Percentiles rank a stretch among this genome's conserved stretches.
These are phyloP conservation scores for Monosporascus sp. DNA, from an alignment of 2,329 filamentous ascomycete genomes.

Conservation along the genomic window DNA sequence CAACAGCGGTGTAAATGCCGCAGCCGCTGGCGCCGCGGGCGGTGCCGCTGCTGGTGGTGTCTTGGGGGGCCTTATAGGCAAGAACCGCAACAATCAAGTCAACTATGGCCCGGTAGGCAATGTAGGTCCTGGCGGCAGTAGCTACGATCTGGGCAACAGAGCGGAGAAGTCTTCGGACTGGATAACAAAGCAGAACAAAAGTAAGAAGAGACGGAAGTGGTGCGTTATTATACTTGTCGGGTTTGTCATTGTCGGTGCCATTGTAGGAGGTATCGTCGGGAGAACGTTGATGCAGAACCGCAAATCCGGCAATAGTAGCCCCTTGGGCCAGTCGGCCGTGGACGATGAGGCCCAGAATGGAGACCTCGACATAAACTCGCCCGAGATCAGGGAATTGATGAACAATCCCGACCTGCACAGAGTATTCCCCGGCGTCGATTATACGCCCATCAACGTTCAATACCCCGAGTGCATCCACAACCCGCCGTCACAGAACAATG, in stretches of 20 bases:
- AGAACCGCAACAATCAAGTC: slow-evolving; percentile 32
- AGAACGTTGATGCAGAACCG: slow-evolving; percentile 36
- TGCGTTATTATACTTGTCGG: slow-evolving; percentile 60
- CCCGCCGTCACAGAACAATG: slow-evolving; percentile 86
- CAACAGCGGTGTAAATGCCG: slow-evolving; percentile 32
- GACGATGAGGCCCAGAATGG: slow-evolving; percentile 60
- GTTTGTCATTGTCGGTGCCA: slow-evolving; percentile 62
- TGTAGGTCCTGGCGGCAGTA: slow-evolving; percentile 19
- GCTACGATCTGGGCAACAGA: slow-evolving; percentile 28
- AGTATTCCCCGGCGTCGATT: slow-evolving; percentile 93
- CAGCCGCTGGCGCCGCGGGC: slow-evolving; percentile 42
- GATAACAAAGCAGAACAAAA: slow-evolving; percentile 53
- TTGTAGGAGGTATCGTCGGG: slow-evolving; percentile 66
- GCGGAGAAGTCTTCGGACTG: slow-evolving; percentile 63
- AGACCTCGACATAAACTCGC: slow-evolving; percentile 68
- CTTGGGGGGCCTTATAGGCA: slow-evolving; percentile 35
- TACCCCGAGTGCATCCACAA: slow-evolving; percentile 76
- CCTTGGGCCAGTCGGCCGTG: slow-evolving; percentile 44
- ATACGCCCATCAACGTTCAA: slow-evolving; percentile 86
- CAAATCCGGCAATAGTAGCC: slow-evolving; percentile 28
- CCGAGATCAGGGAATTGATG: slow-evolving; percentile 75
- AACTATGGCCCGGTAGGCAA: slow-evolving; percentile 54
- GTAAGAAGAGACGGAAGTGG: slow-evolving; percentile 64
- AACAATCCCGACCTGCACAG: slow-evolving; percentile 80
- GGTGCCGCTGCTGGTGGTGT: slow-evolving; percentile 36